Percentiles rank a stretch among this genome's conserved stretches.
Evolutionary conservation across 1,139 yeast species (phyloP).

Genomic region (Debaryomyces nepalensis): DNA sequence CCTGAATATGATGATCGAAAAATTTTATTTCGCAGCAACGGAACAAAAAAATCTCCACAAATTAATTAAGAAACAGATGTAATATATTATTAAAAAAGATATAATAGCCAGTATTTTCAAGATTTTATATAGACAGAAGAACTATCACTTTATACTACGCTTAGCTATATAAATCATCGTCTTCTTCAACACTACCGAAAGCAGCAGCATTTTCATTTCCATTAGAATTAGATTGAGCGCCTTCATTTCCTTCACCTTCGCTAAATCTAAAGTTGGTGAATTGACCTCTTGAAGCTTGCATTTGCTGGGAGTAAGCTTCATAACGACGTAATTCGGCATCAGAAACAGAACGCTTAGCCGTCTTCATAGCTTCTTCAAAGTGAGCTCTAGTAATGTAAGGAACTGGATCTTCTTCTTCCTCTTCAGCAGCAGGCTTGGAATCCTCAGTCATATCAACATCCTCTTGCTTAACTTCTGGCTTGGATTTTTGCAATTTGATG

Average conservation of each 20-base stretch:
- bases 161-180: slow-evolving; percentile 90
- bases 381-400: slow-evolving; percentile 93
- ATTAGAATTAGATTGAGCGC: slow-evolving; percentile 17
- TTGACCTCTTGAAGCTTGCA: slow-evolving; percentile 95
- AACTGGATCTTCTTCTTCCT: slow-evolving; percentile 80
- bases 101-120: slow-evolving; percentile 9
- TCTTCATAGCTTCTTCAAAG: slow-evolving; percentile 99
- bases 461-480: slow-evolving; percentile 48
- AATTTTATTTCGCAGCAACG: slow-evolving; percentile 5
- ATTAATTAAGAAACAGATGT: slow-evolving; percentile 3
- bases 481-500: slow-evolving; percentile 56
- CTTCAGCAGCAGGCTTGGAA: slow-evolving; percentile 27
- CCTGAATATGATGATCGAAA: neutral
- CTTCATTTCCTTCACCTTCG: slow-evolving; percentile 39
- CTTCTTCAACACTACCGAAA: slow-evolving; percentile 81
- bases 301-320: slow-evolving; percentile 97
- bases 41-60: neutral
- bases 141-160: neutral
- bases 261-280: slow-evolving; percentile 75
- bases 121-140: slow-evolving; percentile 1
- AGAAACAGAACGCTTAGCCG: slow-evolving; percentile 95
- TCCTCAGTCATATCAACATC: slow-evolving; percentile 65
- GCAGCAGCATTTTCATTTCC: slow-evolving; percentile 29
- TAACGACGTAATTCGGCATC: slow-evolving; percentile 98
- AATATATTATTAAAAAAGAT: slow-evolving; percentile 6